These are phyloP conservation scores for Hippophae tibetana DNA, from an alignment of 306 rosid genomes.

Conservation along the genomic window DNA sequence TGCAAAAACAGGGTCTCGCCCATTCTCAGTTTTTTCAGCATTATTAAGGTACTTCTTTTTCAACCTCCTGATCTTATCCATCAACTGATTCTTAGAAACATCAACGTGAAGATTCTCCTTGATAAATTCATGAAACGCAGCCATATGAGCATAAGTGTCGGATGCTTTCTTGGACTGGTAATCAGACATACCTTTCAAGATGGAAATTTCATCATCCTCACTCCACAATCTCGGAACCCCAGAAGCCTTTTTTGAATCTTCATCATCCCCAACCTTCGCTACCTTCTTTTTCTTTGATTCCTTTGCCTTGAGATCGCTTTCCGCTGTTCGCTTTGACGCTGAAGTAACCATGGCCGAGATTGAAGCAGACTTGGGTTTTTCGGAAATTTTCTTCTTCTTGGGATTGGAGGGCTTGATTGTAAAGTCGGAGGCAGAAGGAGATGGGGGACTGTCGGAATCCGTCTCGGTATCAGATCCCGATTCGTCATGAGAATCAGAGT, in stretches of 20 bases:
- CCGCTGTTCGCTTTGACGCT: conserved; percentile 14
- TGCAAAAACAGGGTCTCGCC: conserved; percentile 20
- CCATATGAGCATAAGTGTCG: conserved; percentile 21
- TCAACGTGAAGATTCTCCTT: conserved; percentile 26
- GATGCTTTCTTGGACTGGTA: conserved; percentile 19
- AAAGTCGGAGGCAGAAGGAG: conserved; percentile 39
- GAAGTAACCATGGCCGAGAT: conserved; percentile 6
- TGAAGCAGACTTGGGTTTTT: conserved; percentile 8
- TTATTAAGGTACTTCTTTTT: conserved; percentile 32
- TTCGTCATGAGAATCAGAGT: conserved; percentile 11
- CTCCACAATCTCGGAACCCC: conserved; percentile 30
- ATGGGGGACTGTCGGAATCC: conserved; percentile 26
- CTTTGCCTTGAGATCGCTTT: conserved; percentile 11
- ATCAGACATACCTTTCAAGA: conserved; percentile 37
- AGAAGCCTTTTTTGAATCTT: conserved; percentile 27
- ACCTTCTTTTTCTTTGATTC: conserved; percentile 29
- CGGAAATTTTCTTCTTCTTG: conserved; percentile 7
- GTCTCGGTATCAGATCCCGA: conserved; percentile 27
- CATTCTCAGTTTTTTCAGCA: conserved; percentile 18
- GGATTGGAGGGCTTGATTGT: conserved; percentile 35
- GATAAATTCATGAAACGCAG: conserved; percentile 24
- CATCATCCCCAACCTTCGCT: conserved; percentile 19
- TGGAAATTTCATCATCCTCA: conserved; percentile 34
- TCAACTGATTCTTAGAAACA: conserved; percentile 26
- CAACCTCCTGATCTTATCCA: conserved; percentile 35